A percentile compares a stretch with the other conserved stretches of the same genome.
phyloP scores from a whole-genome alignment of 306 rosid species.

The Trifolium pratense region DNA sequence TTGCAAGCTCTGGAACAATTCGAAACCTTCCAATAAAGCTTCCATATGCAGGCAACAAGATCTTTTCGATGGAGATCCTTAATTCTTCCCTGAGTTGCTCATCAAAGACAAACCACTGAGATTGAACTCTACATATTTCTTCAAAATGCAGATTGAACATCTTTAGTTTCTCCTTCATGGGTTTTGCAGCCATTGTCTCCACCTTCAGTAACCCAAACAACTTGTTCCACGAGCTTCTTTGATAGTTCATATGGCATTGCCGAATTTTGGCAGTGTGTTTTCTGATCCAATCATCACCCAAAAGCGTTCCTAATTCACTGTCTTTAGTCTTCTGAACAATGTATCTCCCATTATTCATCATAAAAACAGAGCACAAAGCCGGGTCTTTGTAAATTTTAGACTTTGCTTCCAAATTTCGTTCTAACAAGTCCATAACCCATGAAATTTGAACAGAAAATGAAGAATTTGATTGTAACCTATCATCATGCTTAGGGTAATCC shows the following conservation, averaged over 20 bases:
- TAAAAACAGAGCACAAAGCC: slow-evolving; percentile 64
- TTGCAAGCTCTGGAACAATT: slow-evolving; percentile 42
- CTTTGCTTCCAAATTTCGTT: slow-evolving; percentile 66
- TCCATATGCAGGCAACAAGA: slow-evolving; percentile 63
- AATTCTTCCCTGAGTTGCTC: slow-evolving; percentile 65
- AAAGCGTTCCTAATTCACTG: slow-evolving; percentile 60
- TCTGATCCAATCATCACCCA: slow-evolving; percentile 77
- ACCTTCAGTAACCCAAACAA: slow-evolving; percentile 60
- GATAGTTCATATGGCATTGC: slow-evolving; percentile 60
- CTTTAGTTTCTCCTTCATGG: slow-evolving; percentile 73
- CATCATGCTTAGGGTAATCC: slow-evolving; percentile 54
- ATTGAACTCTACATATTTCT: slow-evolving; percentile 29
- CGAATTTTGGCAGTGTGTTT: slow-evolving; percentile 62
- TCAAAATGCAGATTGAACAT: slow-evolving; percentile 43
- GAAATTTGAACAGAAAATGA: slow-evolving; percentile 61
- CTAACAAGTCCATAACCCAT: slow-evolving; percentile 75
- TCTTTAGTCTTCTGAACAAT: slow-evolving; percentile 70
- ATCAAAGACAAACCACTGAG: slow-evolving; percentile 47
- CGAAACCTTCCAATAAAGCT: slow-evolving; percentile 62
- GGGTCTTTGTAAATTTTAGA: slow-evolving; percentile 68
- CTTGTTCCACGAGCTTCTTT: slow-evolving; percentile 76
- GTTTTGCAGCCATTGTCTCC: slow-evolving; percentile 51
- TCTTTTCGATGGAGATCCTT: slow-evolving; percentile 54
- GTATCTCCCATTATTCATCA: slow-evolving; percentile 84
- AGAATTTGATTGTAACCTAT: slow-evolving; percentile 35